Base-by-base conservation (phyloP, 2,329 filamentous ascomycete species). In the Xylariaceae sp. region DNA sequence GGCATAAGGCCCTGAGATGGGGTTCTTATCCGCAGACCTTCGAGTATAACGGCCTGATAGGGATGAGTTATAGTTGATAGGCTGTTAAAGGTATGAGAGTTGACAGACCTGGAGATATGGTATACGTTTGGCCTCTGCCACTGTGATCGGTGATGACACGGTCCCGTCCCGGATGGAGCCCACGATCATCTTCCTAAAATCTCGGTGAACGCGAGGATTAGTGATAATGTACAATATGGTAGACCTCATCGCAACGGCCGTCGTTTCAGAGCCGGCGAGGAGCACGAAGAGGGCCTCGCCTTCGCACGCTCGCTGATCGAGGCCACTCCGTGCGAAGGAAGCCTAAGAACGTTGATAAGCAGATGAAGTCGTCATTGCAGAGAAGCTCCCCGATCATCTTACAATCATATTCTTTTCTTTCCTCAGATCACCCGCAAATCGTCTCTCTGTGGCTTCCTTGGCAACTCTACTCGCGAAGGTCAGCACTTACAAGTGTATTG, bases 151-250 rank as follows among this genome's bases (percentile, higher is more conserved):
- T 9, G 17, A 51, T 30, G 39, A 69, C 59, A 9, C 57, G 50
- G 9, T 58, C 56, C 43, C 70, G 55, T 42, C 42, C 12, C 38
- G 19, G 9, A 58, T 38, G 0, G 66, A 67, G 4, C 47, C 48
- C 29, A 66, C 61, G 28, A 74, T 67, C 49, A 76, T 74, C 0
- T 52, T 50, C 24, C 69, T 67, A 1, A 79, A 53, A n/a, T 63
- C 67, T 3, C 52, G 45, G 40, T 72, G 68, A 0, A 72, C 64
- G 1, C 59, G 56, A 0, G 72, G 73, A 17, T 65, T 67, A 11
- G 67, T 69, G 15, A 69, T 63, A 38, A 78, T 53, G 52, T 73
- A 66, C 15, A 76, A 64, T 38, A 78, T 38, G 2, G 66, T 73
- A 26, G 64, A 60, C 1, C 71, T 65, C 4, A 79, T 63, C 2